Conservation (phyloP, 768 basidiomycete species). For the Mycena haematopus region DNA sequence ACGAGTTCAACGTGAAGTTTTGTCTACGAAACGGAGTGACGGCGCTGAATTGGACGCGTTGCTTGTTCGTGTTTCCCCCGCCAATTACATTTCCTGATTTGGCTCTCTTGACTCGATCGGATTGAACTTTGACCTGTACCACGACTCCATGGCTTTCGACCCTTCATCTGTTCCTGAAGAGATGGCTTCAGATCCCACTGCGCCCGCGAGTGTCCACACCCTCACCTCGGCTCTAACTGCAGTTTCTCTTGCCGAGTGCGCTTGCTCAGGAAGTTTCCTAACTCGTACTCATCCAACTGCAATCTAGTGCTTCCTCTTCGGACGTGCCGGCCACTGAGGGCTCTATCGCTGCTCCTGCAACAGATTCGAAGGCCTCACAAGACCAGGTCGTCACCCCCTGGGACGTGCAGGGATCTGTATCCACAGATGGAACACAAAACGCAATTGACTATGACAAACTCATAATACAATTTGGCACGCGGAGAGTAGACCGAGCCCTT, state of each 20-base stretch:
- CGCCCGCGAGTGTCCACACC: constrained; percentile 34
- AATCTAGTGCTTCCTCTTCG: constrained; percentile 16
- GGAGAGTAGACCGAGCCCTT: constrained; percentile 74
- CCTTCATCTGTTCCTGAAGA: constrained; percentile 31
- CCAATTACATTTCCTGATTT: background rate
- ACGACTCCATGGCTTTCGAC: constrained; percentile 10
- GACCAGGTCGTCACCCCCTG: constrained; percentile 94
- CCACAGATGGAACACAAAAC: constrained; percentile 86
- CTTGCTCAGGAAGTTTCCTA: background rate
- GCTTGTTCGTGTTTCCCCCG: constrained; percentile 7
- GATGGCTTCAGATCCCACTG: constrained; percentile 34
- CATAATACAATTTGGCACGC: constrained; percentile 92
- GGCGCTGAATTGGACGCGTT: constrained; percentile 18
- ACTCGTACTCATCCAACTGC: constrained; percentile 11
- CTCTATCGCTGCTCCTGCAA: constrained; percentile 12
- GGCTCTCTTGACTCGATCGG: constrained; percentile 3
- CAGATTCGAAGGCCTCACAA: constrained; percentile 32
- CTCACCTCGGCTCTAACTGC: constrained; percentile 36
- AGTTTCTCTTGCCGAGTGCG: constrained; percentile 41
- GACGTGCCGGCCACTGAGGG: background rate
- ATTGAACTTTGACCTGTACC: background rate
- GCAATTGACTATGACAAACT: constrained; percentile 98
- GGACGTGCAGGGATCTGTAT: constrained; percentile 93
- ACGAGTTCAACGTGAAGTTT: no score
- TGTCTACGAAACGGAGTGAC: background rate